Evolutionary conservation across 768 basidiomycete species (phyloP).

Genomic region (Pleurotus tuoliensis): DNA sequence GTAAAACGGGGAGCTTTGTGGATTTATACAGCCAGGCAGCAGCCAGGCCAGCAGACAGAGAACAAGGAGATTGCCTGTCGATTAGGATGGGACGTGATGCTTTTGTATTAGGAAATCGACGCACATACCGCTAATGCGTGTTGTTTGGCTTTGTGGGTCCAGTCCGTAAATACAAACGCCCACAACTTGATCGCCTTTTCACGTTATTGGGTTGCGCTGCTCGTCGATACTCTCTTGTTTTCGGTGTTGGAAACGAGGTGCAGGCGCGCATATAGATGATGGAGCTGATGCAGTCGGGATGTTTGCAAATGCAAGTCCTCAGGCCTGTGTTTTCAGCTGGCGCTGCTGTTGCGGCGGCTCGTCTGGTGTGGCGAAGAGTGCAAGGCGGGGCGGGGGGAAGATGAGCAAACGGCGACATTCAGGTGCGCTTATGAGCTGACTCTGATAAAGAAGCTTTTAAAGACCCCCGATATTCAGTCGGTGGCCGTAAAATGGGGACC

Average conservation of each 20-base stretch:
- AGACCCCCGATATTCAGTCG: not conserved
- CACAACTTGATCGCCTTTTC: slow-evolving; percentile 3
- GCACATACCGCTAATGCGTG: slow-evolving; percentile 5
- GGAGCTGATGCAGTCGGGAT: not conserved
- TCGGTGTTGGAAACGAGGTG: slow-evolving; percentile 3
- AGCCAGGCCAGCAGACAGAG: not conserved
- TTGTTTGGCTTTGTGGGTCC: slow-evolving; percentile 8
- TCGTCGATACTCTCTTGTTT: slow-evolving; percentile 1
- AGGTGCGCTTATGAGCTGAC: not conserved
- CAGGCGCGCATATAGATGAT: not conserved
- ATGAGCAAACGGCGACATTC: not conserved
- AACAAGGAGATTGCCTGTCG: slow-evolving; percentile 6
- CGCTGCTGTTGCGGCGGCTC: not conserved
- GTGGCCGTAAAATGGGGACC: slow-evolving; percentile 3
- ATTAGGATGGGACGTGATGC: slow-evolving; percentile 1
- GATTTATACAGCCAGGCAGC: not conserved
- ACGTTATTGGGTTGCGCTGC: not conserved
- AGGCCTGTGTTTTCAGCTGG: too few species aligned
- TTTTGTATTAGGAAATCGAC: slow-evolving; percentile 7
- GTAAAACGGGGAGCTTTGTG: not conserved
- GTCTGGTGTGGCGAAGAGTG: not conserved
- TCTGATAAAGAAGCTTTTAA: slow-evolving; percentile 4
- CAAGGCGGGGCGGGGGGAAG: not conserved
- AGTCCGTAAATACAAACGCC: slow-evolving; percentile 6
- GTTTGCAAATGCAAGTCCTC: too few species aligned